Evolutionary conservation across 176 grass and related monocot genomes (phyloP).

Genomic region (Triticum turgidum): DNA sequence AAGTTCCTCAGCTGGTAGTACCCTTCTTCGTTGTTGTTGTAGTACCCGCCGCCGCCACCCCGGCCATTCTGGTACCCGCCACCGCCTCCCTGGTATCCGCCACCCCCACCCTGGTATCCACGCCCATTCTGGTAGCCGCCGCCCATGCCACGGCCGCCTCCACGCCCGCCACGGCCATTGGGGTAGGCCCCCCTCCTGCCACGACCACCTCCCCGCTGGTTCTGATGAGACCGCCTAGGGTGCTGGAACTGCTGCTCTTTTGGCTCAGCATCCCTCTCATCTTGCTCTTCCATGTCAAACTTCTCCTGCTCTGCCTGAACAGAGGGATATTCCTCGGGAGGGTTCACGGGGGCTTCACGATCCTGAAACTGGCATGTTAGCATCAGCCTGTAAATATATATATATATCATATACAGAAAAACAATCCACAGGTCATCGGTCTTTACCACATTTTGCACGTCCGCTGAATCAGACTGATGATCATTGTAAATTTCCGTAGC

Average conservation of each 20-base stretch:
- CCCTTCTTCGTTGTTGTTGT: constrained; percentile 49
- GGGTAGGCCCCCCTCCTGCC: constrained; percentile 50
- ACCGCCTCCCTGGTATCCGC: constrained; percentile 14
- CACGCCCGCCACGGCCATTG: constrained; percentile 51
- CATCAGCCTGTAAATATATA: neutral
- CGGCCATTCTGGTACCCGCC: constrained; percentile 37
- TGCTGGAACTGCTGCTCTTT: constrained; percentile 51
- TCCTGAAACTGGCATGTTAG: constrained; percentile 42
- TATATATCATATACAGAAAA: neutral
- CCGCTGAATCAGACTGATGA: constrained; percentile 21
- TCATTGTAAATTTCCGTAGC: constrained; percentile 38
- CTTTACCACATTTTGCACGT: constrained; percentile 43
- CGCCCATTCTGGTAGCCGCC: constrained; percentile 18
- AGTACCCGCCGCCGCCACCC: neutral
- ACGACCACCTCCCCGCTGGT: constrained; percentile 45
- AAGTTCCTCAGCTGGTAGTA: constrained; percentile 66
- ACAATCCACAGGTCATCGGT: neutral
- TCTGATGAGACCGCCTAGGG: constrained; percentile 36
- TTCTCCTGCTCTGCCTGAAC: constrained; percentile 49
- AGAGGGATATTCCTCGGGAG: constrained; percentile 26
- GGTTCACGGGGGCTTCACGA: constrained; percentile 21
- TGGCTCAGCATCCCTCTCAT: constrained; percentile 34
- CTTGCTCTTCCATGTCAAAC: constrained; percentile 49
- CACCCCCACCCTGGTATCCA: constrained; percentile 39
- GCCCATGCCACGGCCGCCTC: constrained; percentile 48